Conservation (phyloP, 1,139 yeast genomes). For the Kodamaea sp. region DNA sequence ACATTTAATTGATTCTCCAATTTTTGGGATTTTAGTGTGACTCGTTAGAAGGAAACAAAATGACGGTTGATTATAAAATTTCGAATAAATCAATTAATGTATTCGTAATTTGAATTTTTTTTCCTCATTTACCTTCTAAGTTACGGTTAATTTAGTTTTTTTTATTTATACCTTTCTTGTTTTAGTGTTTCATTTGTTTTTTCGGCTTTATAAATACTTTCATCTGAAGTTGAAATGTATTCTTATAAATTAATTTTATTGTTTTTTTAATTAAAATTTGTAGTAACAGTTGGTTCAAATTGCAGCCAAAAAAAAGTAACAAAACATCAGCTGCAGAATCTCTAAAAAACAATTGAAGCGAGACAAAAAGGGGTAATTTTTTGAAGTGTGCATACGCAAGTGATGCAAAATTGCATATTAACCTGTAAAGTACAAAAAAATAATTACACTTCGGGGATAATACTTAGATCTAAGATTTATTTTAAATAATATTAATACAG, state of each 20-base stretch:
- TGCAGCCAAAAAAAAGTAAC: slow-evolving; percentile 3
- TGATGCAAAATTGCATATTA: not conserved
- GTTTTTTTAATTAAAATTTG: no score
- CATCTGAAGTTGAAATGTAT: slow-evolving; percentile 4
- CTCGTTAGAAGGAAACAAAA: no score
- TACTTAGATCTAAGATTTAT: no score
- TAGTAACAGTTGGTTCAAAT: not conserved
- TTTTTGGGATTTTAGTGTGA: not conserved
- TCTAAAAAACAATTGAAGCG: no score
- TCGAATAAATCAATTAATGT: not conserved
- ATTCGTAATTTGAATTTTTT: not conserved
- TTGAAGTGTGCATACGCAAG: no score
- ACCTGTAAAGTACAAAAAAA: not conserved
- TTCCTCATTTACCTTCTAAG: not conserved
- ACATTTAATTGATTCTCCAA: not conserved
- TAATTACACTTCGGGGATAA: not conserved
- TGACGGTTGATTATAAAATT: no score
- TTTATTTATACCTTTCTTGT: slow-evolving; percentile 5
- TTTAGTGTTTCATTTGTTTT: slow-evolving; percentile 6
- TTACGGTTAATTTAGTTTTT: not conserved
- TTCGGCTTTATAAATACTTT: slow-evolving; percentile 9
- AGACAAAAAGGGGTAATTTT: no score
- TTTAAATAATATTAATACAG: not conserved
- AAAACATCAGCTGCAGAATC: no score
- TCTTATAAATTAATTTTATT: not conserved